Conservation (phyloP, 169 alveolate genomes). For the Plasmodium gallinaceum region DNA sequence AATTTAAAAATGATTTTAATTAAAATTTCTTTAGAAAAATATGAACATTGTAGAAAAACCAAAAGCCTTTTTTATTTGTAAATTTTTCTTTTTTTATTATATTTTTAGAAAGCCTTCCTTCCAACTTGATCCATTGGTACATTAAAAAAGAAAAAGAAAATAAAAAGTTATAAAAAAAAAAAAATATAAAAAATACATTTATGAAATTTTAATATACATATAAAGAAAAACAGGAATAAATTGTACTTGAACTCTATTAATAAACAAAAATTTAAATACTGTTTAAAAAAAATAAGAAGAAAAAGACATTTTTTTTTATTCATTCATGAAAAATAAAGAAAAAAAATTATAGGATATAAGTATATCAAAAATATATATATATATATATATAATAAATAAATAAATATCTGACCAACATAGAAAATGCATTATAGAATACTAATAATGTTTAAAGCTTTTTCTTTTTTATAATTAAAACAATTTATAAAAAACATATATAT, state of each 20-base stretch:
- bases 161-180: not conserved
- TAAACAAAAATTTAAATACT: not conserved
- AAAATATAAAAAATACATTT: too few relatives aligned
- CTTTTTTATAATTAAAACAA: too few relatives aligned
- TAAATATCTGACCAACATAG: not conserved
- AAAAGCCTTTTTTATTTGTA: constrained; percentile 53
- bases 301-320: too few relatives aligned
- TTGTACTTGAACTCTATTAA: not conserved
- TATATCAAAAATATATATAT: not conserved
- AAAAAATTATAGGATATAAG: too few relatives aligned
- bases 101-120: constrained; percentile 38
- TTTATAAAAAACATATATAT: too few relatives aligned
- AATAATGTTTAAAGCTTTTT: too few relatives aligned
- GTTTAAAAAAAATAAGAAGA: too few relatives aligned
- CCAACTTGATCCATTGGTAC: constrained; percentile 64
- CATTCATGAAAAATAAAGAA: too few relatives aligned
- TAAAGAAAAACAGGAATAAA: not conserved
- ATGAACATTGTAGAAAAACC: constrained; percentile 56
- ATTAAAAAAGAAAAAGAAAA: constrained; percentile 12
- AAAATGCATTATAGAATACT: not conserved
- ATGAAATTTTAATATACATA: not conserved
- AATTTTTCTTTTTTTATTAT: constrained; percentile 70
- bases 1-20: not conserved
- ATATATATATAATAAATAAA: not conserved
- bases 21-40: constrained; percentile 18